Evolutionary conservation across 441 rosid genomes (phyloP).

Genomic region (Populus hybrid): DNA sequence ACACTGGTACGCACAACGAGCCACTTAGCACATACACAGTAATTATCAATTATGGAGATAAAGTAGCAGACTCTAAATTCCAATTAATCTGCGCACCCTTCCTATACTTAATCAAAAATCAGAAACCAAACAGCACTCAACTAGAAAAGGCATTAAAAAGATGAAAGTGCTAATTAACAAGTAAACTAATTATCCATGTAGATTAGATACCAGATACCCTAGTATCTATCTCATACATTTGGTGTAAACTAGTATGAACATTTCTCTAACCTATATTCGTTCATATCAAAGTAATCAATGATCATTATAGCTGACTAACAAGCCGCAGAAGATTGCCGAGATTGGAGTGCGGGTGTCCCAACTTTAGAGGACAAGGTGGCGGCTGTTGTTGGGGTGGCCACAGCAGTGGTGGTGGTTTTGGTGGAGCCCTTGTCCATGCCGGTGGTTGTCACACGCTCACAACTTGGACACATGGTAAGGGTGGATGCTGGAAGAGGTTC

Average conservation of each 20-base stretch:
- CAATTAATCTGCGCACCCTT: not conserved
- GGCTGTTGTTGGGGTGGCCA: slow-evolving; percentile 19
- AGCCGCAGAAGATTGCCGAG: slow-evolving; percentile 47
- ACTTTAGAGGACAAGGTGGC: slow-evolving; percentile 34
- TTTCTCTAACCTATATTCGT: not conserved
- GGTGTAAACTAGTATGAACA: slow-evolving; percentile 24
- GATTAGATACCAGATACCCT: slow-evolving; percentile 1
- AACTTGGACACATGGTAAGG: slow-evolving; percentile 78
- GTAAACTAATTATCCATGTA: slow-evolving; percentile 4
- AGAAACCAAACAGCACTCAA: not conserved
- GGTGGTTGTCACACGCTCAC: slow-evolving; percentile 59
- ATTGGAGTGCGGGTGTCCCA: slow-evolving; percentile 32
- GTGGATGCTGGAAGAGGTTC: slow-evolving; percentile 54
- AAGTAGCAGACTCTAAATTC: not conserved
- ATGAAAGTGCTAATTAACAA: not conserved
- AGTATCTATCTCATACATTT: slow-evolving; percentile 9
- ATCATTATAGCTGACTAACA: slow-evolving; percentile 20
- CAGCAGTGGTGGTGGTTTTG: slow-evolving; percentile 4
- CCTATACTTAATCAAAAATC: not conserved
- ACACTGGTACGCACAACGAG: not conserved
- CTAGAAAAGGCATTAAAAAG: not conserved
- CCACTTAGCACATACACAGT: not conserved
- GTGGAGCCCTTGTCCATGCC: slow-evolving; percentile 24
- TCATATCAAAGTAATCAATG: slow-evolving; percentile 4
- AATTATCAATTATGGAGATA: too few relatives aligned